Percentiles rank a stretch among this genome's conserved stretches.
Evolutionary conservation across 2,329 filamentous ascomycete genomes (phyloP).

Genomic region (Colletotrichum tropicale): DNA sequence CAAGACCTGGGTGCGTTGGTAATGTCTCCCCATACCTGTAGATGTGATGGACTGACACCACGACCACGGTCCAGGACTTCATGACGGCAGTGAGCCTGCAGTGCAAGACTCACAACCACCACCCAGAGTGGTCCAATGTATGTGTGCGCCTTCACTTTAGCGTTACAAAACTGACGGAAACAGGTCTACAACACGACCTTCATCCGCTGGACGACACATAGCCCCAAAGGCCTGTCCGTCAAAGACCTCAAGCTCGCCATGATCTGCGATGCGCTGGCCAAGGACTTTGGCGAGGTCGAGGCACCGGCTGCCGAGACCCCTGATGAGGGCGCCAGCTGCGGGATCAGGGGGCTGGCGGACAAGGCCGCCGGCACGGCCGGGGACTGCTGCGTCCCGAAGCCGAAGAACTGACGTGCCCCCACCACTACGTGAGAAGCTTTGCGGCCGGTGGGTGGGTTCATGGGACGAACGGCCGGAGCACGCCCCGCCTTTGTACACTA

Average conservation of each 20-base stretch:
- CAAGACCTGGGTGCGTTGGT: conserved; percentile 64
- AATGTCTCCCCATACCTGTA: neutral
- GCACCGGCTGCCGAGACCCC: conserved; percentile 12
- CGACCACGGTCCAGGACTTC: conserved; percentile 61
- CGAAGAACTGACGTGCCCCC: conserved; percentile 38
- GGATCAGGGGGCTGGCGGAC: conserved; percentile 50
- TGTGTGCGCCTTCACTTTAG: neutral
- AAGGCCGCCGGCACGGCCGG: conserved; percentile 49
- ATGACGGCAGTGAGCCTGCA: conserved; percentile 75
- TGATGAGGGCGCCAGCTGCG: conserved; percentile 33
- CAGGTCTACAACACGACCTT: conserved; percentile 74
- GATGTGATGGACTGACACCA: neutral
- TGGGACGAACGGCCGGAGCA: neutral
- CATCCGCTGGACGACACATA: conserved; percentile 77
- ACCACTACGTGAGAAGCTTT: neutral
- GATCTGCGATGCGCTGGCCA: conserved; percentile 65
- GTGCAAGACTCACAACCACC: conserved; percentile 72
- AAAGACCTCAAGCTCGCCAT: conserved; percentile 67
- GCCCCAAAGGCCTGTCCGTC: conserved; percentile 65
- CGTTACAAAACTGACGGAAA: neutral
- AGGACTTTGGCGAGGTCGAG: conserved; percentile 59
- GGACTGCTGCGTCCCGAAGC: conserved; percentile 57
- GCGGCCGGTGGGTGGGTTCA: neutral
- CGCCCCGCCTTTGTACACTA: neutral
- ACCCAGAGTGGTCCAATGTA: conserved; percentile 80